These are phyloP conservation scores for Candida tallmaniae DNA, from an alignment of 805 yeast species.

Conservation along the genomic window DNA sequence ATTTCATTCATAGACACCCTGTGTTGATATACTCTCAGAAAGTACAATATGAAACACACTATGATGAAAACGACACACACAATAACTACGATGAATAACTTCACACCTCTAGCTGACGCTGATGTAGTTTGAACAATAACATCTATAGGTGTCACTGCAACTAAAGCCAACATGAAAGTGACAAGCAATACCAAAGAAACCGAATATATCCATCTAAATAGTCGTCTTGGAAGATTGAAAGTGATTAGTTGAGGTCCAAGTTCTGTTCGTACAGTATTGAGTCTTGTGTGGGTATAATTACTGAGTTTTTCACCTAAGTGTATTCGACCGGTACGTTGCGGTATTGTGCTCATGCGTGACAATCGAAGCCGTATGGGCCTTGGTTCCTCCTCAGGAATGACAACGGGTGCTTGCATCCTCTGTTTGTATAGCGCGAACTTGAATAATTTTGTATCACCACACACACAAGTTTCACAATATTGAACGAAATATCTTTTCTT, in stretches of 20 bases:
- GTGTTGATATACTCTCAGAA: slow-evolving; percentile 55
- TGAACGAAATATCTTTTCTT: too few relatives aligned
- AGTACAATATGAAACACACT: slow-evolving; percentile 45
- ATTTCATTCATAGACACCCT: slow-evolving; percentile 65
- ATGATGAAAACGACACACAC: slow-evolving; percentile 61
- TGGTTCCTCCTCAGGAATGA: background rate
- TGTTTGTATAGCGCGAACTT: too few relatives aligned
- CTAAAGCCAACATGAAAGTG: slow-evolving; percentile 44
- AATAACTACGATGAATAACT: slow-evolving; percentile 74
- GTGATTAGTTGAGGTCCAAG: slow-evolving; percentile 12
- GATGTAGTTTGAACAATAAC: slow-evolving; percentile 57
- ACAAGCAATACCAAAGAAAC: slow-evolving; percentile 21
- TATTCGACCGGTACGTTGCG: background rate
- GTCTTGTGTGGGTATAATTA: slow-evolving; percentile 1
- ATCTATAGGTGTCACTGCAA: slow-evolving; percentile 75
- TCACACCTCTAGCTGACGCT: slow-evolving; percentile 60
- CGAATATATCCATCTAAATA: slow-evolving; percentile 26
- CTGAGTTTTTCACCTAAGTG: background rate
- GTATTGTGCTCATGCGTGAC: background rate
- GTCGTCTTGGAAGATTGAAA: slow-evolving; percentile 16
- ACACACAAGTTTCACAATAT: too few relatives aligned
- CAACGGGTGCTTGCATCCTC: too few relatives aligned
- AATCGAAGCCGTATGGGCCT: slow-evolving; percentile 3
- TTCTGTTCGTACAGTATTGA: slow-evolving; percentile 4
- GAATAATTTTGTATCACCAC: too few relatives aligned